Evolutionary conservation across 2,329 filamentous ascomycete genomes (phyloP), one percentile per base, ranked within the genome.

Genomic region (Huntiella omanensis): DNA sequence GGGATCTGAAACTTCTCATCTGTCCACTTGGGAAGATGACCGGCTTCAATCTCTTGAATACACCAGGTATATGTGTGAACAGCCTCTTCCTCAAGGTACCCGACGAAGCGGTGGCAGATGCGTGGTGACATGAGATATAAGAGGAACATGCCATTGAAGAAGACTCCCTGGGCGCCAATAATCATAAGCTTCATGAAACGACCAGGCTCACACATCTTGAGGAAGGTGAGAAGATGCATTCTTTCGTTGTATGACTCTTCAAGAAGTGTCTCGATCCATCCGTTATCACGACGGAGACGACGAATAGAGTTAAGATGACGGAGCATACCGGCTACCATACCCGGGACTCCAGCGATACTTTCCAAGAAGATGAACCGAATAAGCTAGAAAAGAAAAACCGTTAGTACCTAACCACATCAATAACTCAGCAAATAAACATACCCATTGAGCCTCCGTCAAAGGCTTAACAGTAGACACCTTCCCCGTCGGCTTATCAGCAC

Each of bases 301-400:
- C 88, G 71, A 56, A 96, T 71, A 53, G 80, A 87, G 58, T 81
- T 77, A 34, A 96, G 69, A 62, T 98, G 91, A 33, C 91, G 71
- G 12, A 96, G 68, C 83, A 94, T 95, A 16, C 86, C 91, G 0
- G 81, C 91, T 0, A 96, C 88, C 85, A 96, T 96, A 5, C 91
- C 91, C 0, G 91, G 91, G 0, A 96, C 91, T 33, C 86, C 91
- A 10, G 91, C 91, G 35, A 98, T 84, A 42, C 80, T 87, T 61
- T 98, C 91, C 33, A 98, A 71, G 61, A 98, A 98, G 54, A 98
- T 73, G 57, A 94, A 88, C 5, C 88, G 74, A 42, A 83, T 74
- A 55, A 95, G 69, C 68, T 68, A 43, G 19, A 37, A 6, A 15
- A 32, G 16, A 36, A 17, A 15, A 34, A 12, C 10, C 15, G 28